These are phyloP conservation scores for Pseudogymnoascus sp. DNA, from an alignment of 2,329 filamentous ascomycete species.

Conservation along the genomic window DNA sequence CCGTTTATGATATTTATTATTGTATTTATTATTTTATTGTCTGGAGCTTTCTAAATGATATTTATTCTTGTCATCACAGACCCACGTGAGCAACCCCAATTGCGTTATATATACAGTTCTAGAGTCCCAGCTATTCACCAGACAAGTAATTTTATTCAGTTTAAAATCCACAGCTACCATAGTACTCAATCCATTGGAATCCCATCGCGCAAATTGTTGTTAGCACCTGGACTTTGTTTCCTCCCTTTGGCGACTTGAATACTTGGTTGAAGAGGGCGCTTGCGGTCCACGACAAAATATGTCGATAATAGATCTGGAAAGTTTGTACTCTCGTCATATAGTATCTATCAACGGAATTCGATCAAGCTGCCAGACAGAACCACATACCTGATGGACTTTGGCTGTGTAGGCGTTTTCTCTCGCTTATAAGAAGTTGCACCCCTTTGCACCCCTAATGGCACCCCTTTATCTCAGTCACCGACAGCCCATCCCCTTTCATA, in stretches of 20 bases:
- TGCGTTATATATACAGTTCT: no score
- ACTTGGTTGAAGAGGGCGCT: no score
- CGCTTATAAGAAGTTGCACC: not conserved
- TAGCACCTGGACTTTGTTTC: no score
- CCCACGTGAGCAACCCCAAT: not conserved
- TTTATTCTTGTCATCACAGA: not conserved
- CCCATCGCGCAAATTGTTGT: no score
- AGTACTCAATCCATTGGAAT: no score
- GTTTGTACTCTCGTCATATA: not conserved
- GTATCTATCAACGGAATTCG: not conserved
- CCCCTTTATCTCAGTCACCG: not conserved
- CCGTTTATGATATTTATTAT: not conserved
- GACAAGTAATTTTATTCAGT: no score
- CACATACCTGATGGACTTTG: not conserved
- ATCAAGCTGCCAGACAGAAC: not conserved
- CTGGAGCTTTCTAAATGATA: not conserved
- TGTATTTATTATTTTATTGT: not conserved
- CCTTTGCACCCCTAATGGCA: not conserved
- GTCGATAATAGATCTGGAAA: not conserved
- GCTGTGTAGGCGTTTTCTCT: not conserved
- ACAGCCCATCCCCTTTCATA: not conserved
- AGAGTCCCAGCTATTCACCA: no score
- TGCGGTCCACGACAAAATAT: no score
- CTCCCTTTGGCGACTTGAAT: no score
- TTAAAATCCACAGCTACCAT: no score